These are phyloP conservation scores for Apiospora rasikravindrae DNA, from an alignment of 2,329 filamentous ascomycete species.

Conservation along the genomic window DNA sequence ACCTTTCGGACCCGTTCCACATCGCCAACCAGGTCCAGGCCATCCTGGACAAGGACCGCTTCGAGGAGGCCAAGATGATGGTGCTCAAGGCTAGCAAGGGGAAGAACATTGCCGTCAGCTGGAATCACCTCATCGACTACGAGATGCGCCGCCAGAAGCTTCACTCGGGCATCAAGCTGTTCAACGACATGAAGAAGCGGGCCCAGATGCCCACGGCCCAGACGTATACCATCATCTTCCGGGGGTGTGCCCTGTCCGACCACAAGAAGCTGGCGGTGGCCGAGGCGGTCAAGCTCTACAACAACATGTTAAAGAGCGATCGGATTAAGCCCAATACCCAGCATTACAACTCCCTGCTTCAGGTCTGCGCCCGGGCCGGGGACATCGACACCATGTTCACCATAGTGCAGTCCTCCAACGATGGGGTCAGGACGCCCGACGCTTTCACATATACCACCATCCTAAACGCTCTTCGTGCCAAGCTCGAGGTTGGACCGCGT, in stretches of 20 bases:
- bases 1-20: constrained; percentile 72
- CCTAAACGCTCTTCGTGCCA: constrained; percentile 72
- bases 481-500: constrained; percentile 36
- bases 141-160: constrained; percentile 66
- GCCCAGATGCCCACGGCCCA: constrained; percentile 78
- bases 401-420: constrained; percentile 74
- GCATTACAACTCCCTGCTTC: constrained; percentile 88
- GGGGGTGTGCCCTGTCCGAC: constrained; percentile 68
- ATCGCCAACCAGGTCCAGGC: constrained; percentile 71
- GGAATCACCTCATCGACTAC: constrained; percentile 85
- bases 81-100: constrained; percentile 71
- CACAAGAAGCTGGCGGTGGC: constrained; percentile 64
- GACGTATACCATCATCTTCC: constrained; percentile 85
- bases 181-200: constrained; percentile 99
- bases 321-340: constrained; percentile 74
- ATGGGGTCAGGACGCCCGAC: constrained; percentile 68
- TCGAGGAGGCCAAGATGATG: constrained; percentile 71
- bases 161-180: constrained; percentile 75
- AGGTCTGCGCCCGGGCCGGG: constrained; percentile 74
- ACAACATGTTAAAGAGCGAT: constrained; percentile 70
- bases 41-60: constrained; percentile 62
- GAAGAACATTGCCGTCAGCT: constrained; percentile 73
- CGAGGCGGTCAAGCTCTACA: constrained; percentile 77
- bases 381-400: constrained; percentile 84
- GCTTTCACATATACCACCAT: constrained; percentile 81